These are phyloP conservation scores for Aspergillus incahuasiensis DNA, from an alignment of 495 filamentous ascomycete species.

Conservation along the genomic window DNA sequence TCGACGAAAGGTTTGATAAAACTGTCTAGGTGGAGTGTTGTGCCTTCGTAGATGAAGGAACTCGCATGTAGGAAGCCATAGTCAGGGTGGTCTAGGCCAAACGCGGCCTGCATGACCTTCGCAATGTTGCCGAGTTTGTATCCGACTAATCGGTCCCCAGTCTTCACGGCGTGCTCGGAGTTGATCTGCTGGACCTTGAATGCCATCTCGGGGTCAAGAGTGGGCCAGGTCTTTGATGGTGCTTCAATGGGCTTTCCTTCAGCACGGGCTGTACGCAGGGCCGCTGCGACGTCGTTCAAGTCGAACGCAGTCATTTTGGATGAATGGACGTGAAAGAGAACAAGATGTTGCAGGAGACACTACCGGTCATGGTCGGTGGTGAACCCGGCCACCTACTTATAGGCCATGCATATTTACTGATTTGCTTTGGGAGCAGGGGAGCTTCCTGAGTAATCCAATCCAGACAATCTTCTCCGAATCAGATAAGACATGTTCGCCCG, in stretches of 20 bases:
- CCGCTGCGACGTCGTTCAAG: conserved; percentile 8
- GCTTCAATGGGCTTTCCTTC: conserved; percentile 12
- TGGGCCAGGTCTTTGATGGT: conserved; percentile 18
- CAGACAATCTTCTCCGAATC: not conserved
- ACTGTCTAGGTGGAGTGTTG: conserved; percentile 4
- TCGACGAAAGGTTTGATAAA: conserved; percentile 24
- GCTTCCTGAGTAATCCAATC: not conserved
- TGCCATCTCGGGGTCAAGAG: conserved; percentile 12
- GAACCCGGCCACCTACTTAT: not conserved
- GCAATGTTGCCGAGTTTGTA: conserved; percentile 26
- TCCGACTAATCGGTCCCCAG: conserved; percentile 18
- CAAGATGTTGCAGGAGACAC: not conserved
- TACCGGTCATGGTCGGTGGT: not conserved
- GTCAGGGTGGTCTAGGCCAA: conserved; percentile 21
- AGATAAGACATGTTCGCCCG: not conserved
- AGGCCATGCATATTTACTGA: not conserved
- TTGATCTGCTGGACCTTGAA: conserved; percentile 19
- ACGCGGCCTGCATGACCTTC: conserved; percentile 22
- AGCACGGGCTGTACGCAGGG: conserved; percentile 13
- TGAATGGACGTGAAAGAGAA: not conserved
- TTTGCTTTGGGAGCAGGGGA: not conserved
- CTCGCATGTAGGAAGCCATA: conserved; percentile 22
- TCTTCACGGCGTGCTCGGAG: conserved; percentile 9
- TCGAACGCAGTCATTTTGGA: conserved; percentile 2
- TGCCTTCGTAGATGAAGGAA: conserved; percentile 18